These are phyloP conservation scores for Trichoderma sp. DNA, from an alignment of 2,329 filamentous ascomycete genomes.

Conservation along the genomic window DNA sequence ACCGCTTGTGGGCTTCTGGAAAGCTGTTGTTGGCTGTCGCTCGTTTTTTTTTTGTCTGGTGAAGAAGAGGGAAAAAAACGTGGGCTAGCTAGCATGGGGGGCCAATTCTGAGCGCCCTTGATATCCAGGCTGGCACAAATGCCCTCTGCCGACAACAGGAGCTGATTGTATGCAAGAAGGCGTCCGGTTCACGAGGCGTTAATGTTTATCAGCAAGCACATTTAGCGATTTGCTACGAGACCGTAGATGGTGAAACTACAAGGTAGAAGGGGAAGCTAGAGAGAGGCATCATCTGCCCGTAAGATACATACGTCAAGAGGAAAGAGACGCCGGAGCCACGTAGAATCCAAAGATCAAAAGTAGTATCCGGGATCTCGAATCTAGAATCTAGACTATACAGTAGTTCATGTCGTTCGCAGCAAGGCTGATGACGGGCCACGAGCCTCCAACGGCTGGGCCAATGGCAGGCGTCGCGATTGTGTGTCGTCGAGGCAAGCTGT, in stretches of 20 bases:
- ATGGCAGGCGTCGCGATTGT: not conserved
- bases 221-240: not conserved
- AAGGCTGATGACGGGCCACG: not conserved
- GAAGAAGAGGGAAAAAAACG: not conserved
- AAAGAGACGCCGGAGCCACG: not conserved
- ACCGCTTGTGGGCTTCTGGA: not conserved
- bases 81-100: not conserved
- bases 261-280: not conserved
- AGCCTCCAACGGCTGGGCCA: not conserved
- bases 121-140: not conserved
- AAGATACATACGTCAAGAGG: not conserved
- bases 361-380: not conserved
- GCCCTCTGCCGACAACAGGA: not conserved
- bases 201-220: not conserved
- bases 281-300: not conserved
- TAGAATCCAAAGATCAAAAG: not conserved
- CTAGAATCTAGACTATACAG: not conserved
- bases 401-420: not conserved
- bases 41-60: not conserved
- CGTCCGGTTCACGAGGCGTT: not conserved
- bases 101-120: not conserved
- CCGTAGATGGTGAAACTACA: not conserved
- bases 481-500: not conserved
- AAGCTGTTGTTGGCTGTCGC: not conserved
- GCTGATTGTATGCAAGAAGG: not conserved